phyloP scores from a whole-genome alignment of 2,329 filamentous ascomycete genomes.

The Paraphoma chrysanthemicola region DNA sequence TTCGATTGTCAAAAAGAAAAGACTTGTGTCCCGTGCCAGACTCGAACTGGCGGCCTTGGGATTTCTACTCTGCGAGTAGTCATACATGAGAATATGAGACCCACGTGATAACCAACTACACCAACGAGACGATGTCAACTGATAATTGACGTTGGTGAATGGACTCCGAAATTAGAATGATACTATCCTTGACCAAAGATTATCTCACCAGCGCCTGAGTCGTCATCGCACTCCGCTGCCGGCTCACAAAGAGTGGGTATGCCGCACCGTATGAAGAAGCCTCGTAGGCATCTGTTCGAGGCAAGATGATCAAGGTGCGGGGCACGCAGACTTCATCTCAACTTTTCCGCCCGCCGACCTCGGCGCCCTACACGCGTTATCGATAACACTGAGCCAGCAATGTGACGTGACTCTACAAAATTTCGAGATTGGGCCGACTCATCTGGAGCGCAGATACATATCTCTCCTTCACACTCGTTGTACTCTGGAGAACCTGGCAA shows the following conservation, averaged over 20 bases:
- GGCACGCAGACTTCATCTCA: neutral
- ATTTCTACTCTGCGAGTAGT: constrained; percentile 29
- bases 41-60: constrained; percentile 39
- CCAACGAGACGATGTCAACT: constrained; percentile 28
- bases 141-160: neutral
- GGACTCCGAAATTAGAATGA: neutral
- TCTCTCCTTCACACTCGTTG: constrained; percentile 7
- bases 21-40: constrained; percentile 28
- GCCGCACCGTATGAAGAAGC: too few species aligned
- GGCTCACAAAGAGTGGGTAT: too few species aligned
- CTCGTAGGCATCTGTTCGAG: neutral
- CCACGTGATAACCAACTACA: constrained; percentile 42
- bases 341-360: constrained; percentile 21
- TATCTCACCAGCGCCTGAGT: too few species aligned
- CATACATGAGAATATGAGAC: constrained; percentile 36
- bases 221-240: too few species aligned
- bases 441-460: constrained; percentile 13
- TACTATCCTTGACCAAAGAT: too few species aligned
- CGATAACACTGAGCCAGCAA: neutral
- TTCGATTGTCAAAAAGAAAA: neutral
- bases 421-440: constrained; percentile 22
- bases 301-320: neutral
- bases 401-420: constrained; percentile 7
- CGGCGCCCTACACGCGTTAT: constrained; percentile 10
- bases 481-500: constrained; percentile 7